A percentile compares a stretch with the other conserved stretches of the same genome.
Conservation (phyloP, 2,329 filamentous ascomycete genomes). For the Trichophyton benhamiae region DNA sequence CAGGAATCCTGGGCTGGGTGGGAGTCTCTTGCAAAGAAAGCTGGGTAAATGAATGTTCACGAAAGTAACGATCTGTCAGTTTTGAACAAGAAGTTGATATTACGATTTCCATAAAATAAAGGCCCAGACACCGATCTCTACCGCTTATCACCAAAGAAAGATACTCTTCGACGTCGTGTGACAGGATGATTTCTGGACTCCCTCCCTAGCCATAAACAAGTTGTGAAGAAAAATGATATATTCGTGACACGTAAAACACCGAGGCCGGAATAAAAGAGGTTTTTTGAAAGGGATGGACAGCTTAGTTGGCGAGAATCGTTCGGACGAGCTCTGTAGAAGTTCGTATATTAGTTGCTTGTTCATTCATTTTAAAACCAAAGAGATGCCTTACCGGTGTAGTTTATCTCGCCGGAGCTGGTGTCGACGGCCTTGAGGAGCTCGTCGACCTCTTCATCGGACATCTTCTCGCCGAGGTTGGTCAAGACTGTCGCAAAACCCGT, state of each 20-base stretch:
- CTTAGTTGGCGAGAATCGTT: slow-evolving; percentile 73
- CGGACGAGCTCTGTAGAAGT: slow-evolving; percentile 58
- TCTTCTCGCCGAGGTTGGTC: slow-evolving; percentile 97
- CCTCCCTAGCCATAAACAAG: neutral
- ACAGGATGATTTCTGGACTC: slow-evolving; percentile 1
- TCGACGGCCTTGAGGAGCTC: slow-evolving; percentile 98
- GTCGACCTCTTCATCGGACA: slow-evolving; percentile 97
- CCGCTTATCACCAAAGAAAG: neutral
- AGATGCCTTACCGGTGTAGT: slow-evolving; percentile 67
- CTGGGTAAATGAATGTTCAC: neutral
- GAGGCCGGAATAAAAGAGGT: neutral
- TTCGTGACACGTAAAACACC: slow-evolving; percentile 4
- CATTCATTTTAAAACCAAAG: neutral
- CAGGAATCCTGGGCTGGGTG: slow-evolving; percentile 27
- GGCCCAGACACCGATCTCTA: neutral
- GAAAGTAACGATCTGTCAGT: neutral
- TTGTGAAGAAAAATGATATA: neutral
- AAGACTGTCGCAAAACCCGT: slow-evolving; percentile 45
- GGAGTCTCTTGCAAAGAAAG: slow-evolving; percentile 9
- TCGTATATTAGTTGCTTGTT: slow-evolving; percentile 11
- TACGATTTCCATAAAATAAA: neutral
- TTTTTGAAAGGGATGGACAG: slow-evolving; percentile 6
- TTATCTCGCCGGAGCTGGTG: slow-evolving; percentile 89
- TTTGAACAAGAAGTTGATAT: neutral
- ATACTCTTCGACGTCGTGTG: slow-evolving; percentile 2